These are phyloP conservation scores for Lactuca sativa DNA, from an alignment of 129 eudicot species.

Conservation along the genomic window DNA sequence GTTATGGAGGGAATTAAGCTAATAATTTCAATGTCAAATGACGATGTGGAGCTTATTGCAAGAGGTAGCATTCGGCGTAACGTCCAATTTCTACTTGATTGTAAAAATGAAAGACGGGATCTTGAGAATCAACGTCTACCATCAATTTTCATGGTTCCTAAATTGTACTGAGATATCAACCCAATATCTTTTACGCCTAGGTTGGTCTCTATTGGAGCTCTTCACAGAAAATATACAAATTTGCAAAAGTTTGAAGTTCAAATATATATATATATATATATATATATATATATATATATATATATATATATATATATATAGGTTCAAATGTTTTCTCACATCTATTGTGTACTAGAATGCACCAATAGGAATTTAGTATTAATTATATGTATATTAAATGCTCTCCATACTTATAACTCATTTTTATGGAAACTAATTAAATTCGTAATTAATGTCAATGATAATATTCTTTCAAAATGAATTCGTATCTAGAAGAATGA, in stretches of 20 bases:
- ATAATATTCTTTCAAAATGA: too few relatives aligned
- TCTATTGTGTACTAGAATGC: too few relatives aligned
- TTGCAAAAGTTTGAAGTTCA: background rate
- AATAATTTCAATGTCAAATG: background rate
- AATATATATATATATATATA: too few relatives aligned
- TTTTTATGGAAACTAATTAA: too few relatives aligned
- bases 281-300: too few relatives aligned
- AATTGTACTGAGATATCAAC: background rate
- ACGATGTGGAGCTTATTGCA: background rate
- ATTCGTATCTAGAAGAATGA: too few relatives aligned
- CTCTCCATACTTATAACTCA: too few relatives aligned
- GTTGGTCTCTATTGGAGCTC: background rate
- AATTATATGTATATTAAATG: too few relatives aligned
- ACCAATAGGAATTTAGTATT: too few relatives aligned
- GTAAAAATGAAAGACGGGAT: background rate
- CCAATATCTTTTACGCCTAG: background rate
- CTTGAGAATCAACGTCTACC: background rate
- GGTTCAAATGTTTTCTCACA: too few relatives aligned
- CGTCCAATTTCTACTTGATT: background rate
- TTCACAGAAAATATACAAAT: background rate
- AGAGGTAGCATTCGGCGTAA: background rate
- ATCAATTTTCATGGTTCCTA: slow-evolving; percentile 9
- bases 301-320: too few relatives aligned
- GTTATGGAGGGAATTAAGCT: background rate
- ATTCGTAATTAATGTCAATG: too few relatives aligned